Conservation (phyloP, 192 early-diverging fungal species). For the Umbelopsis isabellina region DNA sequence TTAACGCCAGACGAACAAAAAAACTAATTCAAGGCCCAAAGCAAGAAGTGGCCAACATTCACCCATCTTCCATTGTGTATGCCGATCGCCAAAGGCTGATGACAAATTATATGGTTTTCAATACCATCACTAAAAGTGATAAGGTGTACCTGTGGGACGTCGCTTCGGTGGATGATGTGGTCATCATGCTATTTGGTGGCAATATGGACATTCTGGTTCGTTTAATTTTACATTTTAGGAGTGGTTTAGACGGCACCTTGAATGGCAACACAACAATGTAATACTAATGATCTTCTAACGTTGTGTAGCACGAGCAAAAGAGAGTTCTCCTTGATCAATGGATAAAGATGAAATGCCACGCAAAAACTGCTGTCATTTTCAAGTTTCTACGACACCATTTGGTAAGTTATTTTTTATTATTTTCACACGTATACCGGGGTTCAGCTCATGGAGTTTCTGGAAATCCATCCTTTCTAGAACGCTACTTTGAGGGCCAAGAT, state of each 20-base stretch:
- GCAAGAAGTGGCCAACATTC: slow-evolving; percentile 63
- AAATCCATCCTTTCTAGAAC: slow-evolving; percentile 27
- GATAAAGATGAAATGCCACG: slow-evolving; percentile 56
- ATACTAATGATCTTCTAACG: neutral
- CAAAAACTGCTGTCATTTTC: slow-evolving; percentile 53
- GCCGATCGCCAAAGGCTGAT: slow-evolving; percentile 28
- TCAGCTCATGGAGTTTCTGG: neutral
- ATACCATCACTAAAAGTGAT: slow-evolving; percentile 52
- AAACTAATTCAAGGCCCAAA: slow-evolving; percentile 46
- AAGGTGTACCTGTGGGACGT: slow-evolving; percentile 59
- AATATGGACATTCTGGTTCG: slow-evolving; percentile 51
- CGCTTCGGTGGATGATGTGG: slow-evolving; percentile 44
- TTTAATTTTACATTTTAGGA: too few relatives aligned
- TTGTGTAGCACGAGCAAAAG: slow-evolving; percentile 46
- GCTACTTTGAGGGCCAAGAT: slow-evolving; percentile 36
- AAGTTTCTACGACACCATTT: slow-evolving; percentile 54
- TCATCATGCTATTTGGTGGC: slow-evolving; percentile 53
- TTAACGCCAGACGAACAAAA: slow-evolving; percentile 33
- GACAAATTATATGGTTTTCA: slow-evolving; percentile 44
- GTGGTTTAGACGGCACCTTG: neutral
- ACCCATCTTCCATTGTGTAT: slow-evolving; percentile 80
- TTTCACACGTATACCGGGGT: neutral
- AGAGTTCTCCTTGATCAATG: slow-evolving; percentile 51
- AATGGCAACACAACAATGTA: neutral
- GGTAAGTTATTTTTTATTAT: slow-evolving; percentile 30